Conservation (phyloP, 2,329 filamentous ascomycete genomes). For the Tolypocladium nubicola region DNA sequence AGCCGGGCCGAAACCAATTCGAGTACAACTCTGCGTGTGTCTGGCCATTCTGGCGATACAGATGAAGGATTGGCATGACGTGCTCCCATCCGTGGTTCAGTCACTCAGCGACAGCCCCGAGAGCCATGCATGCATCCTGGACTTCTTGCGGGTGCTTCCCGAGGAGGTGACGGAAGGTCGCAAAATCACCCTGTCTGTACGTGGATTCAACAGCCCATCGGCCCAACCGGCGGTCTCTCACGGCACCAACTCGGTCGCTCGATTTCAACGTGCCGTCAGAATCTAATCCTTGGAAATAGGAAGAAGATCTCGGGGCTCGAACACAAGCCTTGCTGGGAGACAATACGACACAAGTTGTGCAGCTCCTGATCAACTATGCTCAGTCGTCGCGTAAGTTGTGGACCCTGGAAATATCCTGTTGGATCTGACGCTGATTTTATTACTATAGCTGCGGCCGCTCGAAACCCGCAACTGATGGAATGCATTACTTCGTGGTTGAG, state of each 20-base stretch:
- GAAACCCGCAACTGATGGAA: slow-evolving; percentile 83
- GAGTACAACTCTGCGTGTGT: slow-evolving; percentile 90
- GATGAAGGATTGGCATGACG: slow-evolving; percentile 92
- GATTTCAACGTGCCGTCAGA: slow-evolving; percentile 20
- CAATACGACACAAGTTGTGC: slow-evolving; percentile 80
- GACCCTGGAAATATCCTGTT: not conserved
- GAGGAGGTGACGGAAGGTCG: slow-evolving; percentile 99
- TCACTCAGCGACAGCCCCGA: slow-evolving; percentile 66
- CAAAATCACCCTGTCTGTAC: slow-evolving; percentile 98
- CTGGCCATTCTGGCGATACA: slow-evolving; percentile 91
- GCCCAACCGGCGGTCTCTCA: slow-evolving; percentile 21
- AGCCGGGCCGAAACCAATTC: slow-evolving; percentile 69
- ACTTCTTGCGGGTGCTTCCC: slow-evolving; percentile 92
- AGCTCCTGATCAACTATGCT: slow-evolving; percentile 79
- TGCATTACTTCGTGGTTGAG: slow-evolving; percentile 96
- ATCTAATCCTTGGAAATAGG: slow-evolving; percentile 51
- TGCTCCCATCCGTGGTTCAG: slow-evolving; percentile 69
- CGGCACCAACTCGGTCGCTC: slow-evolving; percentile 24
- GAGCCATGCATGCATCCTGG: slow-evolving; percentile 79
- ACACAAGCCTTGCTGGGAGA: slow-evolving; percentile 84
- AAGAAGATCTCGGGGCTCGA: slow-evolving; percentile 83
- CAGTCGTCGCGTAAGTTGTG: slow-evolving; percentile 70
- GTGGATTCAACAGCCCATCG: slow-evolving; percentile 53
- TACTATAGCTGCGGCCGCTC: slow-evolving; percentile 56
- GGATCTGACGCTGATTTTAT: not conserved